Evolutionary conservation across 495 filamentous ascomycete genomes (phyloP).

Genomic region (Symbiotaphrina buchneri): DNA sequence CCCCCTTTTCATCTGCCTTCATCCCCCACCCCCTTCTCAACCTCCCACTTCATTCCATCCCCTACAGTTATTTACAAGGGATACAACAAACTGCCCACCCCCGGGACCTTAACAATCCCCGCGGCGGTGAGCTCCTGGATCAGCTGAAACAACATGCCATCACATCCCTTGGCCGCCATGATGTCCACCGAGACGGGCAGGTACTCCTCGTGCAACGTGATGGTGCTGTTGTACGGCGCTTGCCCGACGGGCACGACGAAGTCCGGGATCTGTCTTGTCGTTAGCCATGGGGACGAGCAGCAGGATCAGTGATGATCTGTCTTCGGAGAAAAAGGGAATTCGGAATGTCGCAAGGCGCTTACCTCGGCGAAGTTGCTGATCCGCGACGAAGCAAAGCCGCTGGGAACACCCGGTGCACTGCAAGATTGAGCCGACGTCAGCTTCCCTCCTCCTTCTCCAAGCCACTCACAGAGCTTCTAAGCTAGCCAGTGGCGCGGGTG

Average conservation of each 20-base stretch:
- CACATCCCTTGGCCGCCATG: slow-evolving; percentile 36
- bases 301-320: slow-evolving; percentile 33
- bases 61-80: no score
- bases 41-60: no score
- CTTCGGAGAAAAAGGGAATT: slow-evolving; percentile 18
- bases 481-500: no score
- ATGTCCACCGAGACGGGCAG: slow-evolving; percentile 36
- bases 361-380: slow-evolving; percentile 15
- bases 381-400: no score
- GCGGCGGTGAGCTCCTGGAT: slow-evolving; percentile 24
- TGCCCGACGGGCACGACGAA: slow-evolving; percentile 19
- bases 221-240: slow-evolving; percentile 23
- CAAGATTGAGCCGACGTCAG: no score
- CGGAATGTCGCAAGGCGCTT: slow-evolving; percentile 11
- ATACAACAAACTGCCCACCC: no score
- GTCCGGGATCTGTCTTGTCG: slow-evolving; percentile 1
- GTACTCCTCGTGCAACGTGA: slow-evolving; percentile 28
- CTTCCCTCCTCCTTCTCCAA: no score
- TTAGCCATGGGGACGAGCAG: slow-evolving; percentile 7
- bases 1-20: no score
- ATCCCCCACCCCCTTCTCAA: no score
- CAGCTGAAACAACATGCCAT: slow-evolving; percentile 31
- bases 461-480: no score
- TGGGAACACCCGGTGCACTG: no score
- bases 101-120: slow-evolving; percentile 24